These are phyloP conservation scores for Solanum commersonii DNA, from an alignment of 257 asterid species.

Conservation along the genomic window DNA sequence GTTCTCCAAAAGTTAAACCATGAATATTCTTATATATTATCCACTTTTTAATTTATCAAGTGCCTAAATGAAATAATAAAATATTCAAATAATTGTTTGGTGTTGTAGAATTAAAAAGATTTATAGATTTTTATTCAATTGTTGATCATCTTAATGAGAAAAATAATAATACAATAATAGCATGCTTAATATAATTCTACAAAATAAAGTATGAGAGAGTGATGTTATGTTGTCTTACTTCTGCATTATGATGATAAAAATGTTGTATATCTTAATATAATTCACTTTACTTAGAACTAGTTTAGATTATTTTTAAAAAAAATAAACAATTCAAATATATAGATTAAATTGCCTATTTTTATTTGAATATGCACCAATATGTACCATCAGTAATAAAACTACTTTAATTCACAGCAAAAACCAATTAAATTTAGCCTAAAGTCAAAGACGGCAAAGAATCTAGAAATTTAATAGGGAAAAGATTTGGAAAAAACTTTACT, in stretches of 20 bases:
- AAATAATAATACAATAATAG: neutral
- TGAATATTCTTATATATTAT: neutral
- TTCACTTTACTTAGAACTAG: neutral
- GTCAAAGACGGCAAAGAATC: neutral
- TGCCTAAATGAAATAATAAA: neutral
- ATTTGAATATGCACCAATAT: neutral
- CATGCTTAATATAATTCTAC: neutral
- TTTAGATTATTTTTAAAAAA: no score
- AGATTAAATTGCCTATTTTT: no score
- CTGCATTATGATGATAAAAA: neutral
- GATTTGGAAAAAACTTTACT: neutral
- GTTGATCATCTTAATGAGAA: neutral
- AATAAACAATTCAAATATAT: no score
- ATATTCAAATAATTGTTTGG: neutral
- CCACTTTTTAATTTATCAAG: neutral
- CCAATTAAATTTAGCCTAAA: neutral
- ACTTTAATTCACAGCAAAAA: neutral
- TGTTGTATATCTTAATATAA: neutral
- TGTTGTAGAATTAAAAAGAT: neutral
- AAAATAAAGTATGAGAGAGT: neutral
- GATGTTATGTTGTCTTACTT: rapidly evolving
- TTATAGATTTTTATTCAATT: neutral
- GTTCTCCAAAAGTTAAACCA: neutral
- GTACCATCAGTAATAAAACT: neutral
- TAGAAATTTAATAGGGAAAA: neutral